These are phyloP conservation scores for Mucor saturninus DNA, from an alignment of 371 early-diverging fungal genomes.

Conservation along the genomic window DNA sequence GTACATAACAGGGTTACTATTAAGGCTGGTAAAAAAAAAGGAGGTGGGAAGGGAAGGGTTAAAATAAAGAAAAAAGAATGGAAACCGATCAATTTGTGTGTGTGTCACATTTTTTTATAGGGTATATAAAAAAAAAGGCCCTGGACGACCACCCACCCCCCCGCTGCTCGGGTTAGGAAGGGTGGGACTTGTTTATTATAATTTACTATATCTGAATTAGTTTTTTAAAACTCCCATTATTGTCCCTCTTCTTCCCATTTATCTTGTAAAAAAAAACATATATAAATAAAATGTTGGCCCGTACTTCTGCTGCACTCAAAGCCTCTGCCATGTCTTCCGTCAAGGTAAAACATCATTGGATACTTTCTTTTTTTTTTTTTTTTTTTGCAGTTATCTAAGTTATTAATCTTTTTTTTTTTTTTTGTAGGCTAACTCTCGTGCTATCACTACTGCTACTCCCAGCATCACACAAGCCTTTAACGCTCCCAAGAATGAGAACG, in stretches of 20 bases:
- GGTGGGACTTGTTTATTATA: slow-evolving; percentile 1
- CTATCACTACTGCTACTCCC: slow-evolving; percentile 61
- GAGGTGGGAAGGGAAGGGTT: neutral
- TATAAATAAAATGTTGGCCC: slow-evolving; percentile 27
- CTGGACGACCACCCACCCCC: slow-evolving; percentile 6
- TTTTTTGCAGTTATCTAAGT: neutral
- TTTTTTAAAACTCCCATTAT: slow-evolving; percentile 5
- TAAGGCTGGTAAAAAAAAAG: too few relatives aligned
- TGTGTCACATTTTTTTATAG: too few relatives aligned
- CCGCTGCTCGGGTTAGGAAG: neutral
- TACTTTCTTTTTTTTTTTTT: too few relatives aligned
- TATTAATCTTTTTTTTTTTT: neutral
- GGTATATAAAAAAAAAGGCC: neutral
- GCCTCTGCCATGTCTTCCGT: slow-evolving; percentile 36
- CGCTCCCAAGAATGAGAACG: slow-evolving; percentile 69
- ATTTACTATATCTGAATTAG: neutral
- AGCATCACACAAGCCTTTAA: slow-evolving; percentile 67
- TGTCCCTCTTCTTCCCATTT: slow-evolving; percentile 10
- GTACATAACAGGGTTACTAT: neutral
- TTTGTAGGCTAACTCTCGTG: slow-evolving; percentile 47
- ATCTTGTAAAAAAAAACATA: slow-evolving; percentile 20
- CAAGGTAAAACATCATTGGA: slow-evolving; percentile 26
- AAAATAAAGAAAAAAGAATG: neutral
- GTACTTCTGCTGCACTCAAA: slow-evolving; percentile 42
- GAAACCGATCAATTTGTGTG: neutral